Evolutionary conservation across 257 asterid genomes (phyloP).

Genomic region (Leptodermis oblonga): DNA sequence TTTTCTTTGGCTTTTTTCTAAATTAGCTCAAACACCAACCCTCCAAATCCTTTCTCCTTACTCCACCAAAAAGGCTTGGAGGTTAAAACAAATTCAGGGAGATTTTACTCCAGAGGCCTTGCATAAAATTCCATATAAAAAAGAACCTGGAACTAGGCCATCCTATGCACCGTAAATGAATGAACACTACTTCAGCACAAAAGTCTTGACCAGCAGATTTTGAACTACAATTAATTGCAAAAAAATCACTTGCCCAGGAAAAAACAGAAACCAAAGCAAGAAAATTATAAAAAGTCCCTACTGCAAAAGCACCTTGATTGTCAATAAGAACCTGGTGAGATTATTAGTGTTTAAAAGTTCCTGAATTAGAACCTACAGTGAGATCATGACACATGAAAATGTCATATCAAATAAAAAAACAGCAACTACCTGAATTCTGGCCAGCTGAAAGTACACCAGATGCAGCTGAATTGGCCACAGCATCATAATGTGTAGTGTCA

Average conservation of each 20-base stretch:
- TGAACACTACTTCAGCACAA: neutral
- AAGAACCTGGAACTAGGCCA: too few relatives aligned
- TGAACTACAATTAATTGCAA: neutral
- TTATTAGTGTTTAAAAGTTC: neutral
- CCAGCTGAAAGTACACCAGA: conserved; percentile 95
- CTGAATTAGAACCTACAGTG: neutral
- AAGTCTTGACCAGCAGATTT: neutral
- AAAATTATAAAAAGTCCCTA: neutral
- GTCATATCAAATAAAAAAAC: neutral
- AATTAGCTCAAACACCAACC: too few relatives aligned
- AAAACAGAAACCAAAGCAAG: neutral
- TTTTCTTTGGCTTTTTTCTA: too few relatives aligned
- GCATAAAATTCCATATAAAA: too few relatives aligned
- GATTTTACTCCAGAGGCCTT: neutral
- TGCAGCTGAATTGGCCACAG: conserved; percentile 91
- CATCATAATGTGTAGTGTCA: conserved; percentile 92
- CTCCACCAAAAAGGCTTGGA: neutral
- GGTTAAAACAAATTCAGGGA: neutral
- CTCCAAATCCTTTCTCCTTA: neutral
- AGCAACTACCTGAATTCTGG: conserved; percentile 55
- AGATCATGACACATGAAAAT: neutral
- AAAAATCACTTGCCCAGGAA: neutral
- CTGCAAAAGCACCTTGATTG: neutral
- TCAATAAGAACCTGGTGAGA: neutral
- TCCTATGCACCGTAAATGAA: neutral